Evolutionary conservation across 768 basidiomycete species (phyloP).

Genomic region (Macrocybe gigantea): DNA sequence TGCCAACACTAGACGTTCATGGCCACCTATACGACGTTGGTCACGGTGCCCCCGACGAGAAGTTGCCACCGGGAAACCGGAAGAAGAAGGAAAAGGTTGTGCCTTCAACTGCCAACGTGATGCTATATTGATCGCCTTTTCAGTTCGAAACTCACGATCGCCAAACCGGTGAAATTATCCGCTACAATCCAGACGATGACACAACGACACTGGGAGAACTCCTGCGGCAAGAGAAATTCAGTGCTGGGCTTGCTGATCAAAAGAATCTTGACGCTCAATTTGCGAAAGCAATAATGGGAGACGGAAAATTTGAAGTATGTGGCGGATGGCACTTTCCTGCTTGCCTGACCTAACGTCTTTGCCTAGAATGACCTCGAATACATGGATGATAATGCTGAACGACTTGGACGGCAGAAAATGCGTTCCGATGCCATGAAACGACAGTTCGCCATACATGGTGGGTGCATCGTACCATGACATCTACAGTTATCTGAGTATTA

Average conservation of each 20-base stretch:
- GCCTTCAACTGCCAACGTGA: not conserved
- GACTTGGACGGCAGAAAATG: constrained; percentile 90
- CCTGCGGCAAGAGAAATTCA: constrained; percentile 87
- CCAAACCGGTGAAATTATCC: constrained; percentile 84
- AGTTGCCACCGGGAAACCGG: constrained; percentile 57
- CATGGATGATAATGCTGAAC: constrained; percentile 95
- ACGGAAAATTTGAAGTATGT: constrained; percentile 77
- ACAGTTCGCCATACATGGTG: constrained; percentile 93
- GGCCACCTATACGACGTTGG: constrained; percentile 92
- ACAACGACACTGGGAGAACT: constrained; percentile 82
- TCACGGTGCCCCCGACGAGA: constrained; percentile 57
- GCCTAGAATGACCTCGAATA: constrained; percentile 83
- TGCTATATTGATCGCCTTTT: constrained; percentile 2
- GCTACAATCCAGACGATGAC: constrained; percentile 91
- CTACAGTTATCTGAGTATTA: not conserved
- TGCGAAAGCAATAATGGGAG: constrained; percentile 81
- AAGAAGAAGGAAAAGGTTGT: constrained; percentile 76
- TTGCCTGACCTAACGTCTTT: not conserved
- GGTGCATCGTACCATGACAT: constrained; percentile 10
- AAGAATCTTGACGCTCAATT: constrained; percentile 89
- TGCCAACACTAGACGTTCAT: constrained; percentile 82
- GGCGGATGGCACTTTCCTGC: not conserved
- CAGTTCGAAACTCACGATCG: constrained; percentile 86
- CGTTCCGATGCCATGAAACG: constrained; percentile 94
- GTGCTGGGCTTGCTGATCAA: constrained; percentile 85